phyloP scores from a whole-genome alignment of 1,284 basidiomycete genomes.

The Moniliophthora roreri region DNA sequence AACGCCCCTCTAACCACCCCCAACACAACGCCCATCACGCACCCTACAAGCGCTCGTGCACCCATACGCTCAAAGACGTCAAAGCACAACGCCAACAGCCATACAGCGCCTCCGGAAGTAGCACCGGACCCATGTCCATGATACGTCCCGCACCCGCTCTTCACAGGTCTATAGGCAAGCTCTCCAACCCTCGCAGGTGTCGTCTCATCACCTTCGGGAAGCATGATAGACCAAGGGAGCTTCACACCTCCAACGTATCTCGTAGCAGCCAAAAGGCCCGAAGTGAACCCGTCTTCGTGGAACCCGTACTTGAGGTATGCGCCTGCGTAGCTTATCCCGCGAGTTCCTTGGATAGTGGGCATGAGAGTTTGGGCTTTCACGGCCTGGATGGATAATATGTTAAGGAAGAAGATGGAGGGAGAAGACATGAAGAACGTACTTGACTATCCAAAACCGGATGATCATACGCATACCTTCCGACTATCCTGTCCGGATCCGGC shows the following conservation, averaged over 20 bases:
- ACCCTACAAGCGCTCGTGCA: no score
- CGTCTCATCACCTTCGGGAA: constrained; percentile 8
- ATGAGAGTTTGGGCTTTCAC: constrained; percentile 60
- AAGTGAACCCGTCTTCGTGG: constrained; percentile 83
- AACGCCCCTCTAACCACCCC: no score
- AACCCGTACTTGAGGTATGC: constrained; percentile 81
- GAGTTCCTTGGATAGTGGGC: constrained; percentile 59
- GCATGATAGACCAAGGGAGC: constrained; percentile 14
- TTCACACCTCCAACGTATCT: constrained; percentile 8
- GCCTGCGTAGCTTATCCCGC: constrained; percentile 72
- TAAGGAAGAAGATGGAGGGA: neutral
- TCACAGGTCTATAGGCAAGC: neutral
- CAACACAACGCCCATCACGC: no score
- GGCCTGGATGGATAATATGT: constrained; percentile 32
- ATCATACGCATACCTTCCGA: constrained; percentile 62
- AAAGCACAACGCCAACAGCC: neutral
- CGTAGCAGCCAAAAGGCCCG: constrained; percentile 48
- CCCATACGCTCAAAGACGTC: no score
- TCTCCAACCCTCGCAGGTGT: neutral
- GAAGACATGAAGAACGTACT: constrained; percentile 28
- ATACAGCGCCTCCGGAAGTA: neutral
- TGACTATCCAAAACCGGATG: constrained; percentile 63
- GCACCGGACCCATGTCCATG: constrained; percentile 1
- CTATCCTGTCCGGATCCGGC: constrained; percentile 47
- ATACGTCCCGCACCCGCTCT: constrained; percentile 7